Base-by-base conservation (phyloP, 2,329 filamentous ascomycete genomes). In the Gaeumannomyces sp. region DNA sequence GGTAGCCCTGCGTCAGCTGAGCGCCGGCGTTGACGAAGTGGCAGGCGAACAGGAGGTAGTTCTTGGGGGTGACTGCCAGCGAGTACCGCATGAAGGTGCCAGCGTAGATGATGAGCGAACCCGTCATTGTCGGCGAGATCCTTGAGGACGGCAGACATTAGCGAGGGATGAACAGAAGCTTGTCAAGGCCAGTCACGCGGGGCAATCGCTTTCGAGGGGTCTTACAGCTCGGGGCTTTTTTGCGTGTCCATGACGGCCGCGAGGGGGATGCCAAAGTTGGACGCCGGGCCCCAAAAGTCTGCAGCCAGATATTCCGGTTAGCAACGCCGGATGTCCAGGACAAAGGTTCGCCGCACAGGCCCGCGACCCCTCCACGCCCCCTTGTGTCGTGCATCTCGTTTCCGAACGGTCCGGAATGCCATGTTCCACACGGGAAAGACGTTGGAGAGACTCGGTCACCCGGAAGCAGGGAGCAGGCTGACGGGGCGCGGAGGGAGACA, bases 231-330 rank as follows among this genome's bases (percentile, higher is more conserved):
- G 71, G 91, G 90, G 73, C 90, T 91, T 80, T 95, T 95, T 74
- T 92, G 88, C 59, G 90, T 91, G 75, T 95, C 91, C 81, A 92
- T 85, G 65, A 95, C 88, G 60, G 91, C 91, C 35, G 91, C 91
- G 68, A 94, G 74, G 65, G 91, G 91, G 72, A 95, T 94, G 77
- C 91, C 91, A 74, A 95, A 95, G 83, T 95, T 95, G 71, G 91
- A 94, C 67, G 85, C 91, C 63, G 91, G 91, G 64, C 91, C 91
- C 91, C 91, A 95, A 81, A 95, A 95, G 81, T 95, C 91, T 93
- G 73, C 35, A n/a, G 45, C 19, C 27, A 22, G 22, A 29, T 38
- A 29, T 62, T 56, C 60, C 45, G 35, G 14, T 27, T 62, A 38
- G 60, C 38, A 29, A 53, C 22, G 27, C 29, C 33, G 35, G 19